Evolutionary conservation across 768 basidiomycete genomes (phyloP).

Genomic region (Pleurotus giganteus): DNA sequence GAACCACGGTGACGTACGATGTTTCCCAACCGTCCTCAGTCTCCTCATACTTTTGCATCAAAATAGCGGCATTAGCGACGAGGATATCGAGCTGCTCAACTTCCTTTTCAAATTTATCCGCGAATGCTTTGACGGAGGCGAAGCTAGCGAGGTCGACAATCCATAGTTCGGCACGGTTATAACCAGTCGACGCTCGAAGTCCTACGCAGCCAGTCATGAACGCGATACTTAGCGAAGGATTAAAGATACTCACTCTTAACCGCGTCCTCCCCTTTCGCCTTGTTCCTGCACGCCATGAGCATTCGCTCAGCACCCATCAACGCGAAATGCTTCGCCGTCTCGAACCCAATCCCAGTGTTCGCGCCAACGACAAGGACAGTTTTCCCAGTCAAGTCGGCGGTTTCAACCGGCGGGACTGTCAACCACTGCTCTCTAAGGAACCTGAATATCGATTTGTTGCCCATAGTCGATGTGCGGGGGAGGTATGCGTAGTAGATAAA

Average conservation of each 20-base stretch:
- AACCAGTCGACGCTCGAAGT: conserved; percentile 30
- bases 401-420: conserved; percentile 26
- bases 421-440: conserved; percentile 19
- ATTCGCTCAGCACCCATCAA: conserved; percentile 39
- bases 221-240: not conserved
- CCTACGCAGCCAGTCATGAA: conserved; percentile 17
- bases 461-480: too few species aligned
- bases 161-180: conserved; percentile 33
- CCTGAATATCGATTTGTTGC: not conserved
- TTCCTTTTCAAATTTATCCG: conserved; percentile 28
- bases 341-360: conserved; percentile 50
- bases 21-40: conserved; percentile 47
- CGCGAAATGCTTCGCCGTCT: conserved; percentile 45
- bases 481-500: too few species aligned
- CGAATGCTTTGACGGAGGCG: conserved; percentile 38
- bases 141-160: conserved; percentile 39
- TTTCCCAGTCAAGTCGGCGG: conserved; percentile 39
- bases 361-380: conserved; percentile 50
- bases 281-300: conserved; percentile 36
- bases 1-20: conserved; percentile 28
- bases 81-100: conserved; percentile 39
- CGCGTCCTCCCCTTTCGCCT: conserved; percentile 34
- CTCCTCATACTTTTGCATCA: conserved; percentile 10
- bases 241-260: conserved; percentile 26
- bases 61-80: conserved; percentile 40